Evolutionary conservation across 2,329 filamentous ascomycete genomes (phyloP).

Genomic region (Dactylellina parvicollis): DNA sequence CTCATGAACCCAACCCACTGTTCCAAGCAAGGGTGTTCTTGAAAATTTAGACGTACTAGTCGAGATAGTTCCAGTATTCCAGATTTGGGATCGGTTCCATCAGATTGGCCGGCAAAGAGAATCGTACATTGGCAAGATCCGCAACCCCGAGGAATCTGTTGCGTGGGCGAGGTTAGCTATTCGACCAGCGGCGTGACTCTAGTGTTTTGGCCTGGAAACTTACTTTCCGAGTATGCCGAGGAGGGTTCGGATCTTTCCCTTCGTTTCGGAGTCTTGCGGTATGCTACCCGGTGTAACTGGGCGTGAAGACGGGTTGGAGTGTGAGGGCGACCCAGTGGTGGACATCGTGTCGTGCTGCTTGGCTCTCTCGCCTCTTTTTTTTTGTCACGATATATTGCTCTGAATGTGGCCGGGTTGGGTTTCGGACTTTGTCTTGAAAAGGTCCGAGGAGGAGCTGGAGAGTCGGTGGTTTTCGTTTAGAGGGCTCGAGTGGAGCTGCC

Average conservation of each 20-base stretch:
- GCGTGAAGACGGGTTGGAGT: slow-evolving; percentile 48
- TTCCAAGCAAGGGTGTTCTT: slow-evolving; percentile 67
- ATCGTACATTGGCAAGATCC: slow-evolving; percentile 93
- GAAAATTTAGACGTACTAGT: slow-evolving; percentile 70
- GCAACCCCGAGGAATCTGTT: slow-evolving; percentile 93
- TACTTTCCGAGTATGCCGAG: slow-evolving; percentile 42
- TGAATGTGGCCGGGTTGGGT: neutral
- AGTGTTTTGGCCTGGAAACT: neutral
- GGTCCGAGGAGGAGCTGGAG: neutral
- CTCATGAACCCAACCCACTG: too few species aligned
- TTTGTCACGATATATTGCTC: too few species aligned
- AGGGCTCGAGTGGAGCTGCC: neutral
- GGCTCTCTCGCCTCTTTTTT: neutral
- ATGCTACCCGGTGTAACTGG: slow-evolving; percentile 46
- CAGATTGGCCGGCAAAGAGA: slow-evolving; percentile 93
- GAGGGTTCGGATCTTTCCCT: slow-evolving; percentile 35
- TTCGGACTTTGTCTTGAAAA: neutral
- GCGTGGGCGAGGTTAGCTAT: slow-evolving; percentile 3
- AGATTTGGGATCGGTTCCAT: slow-evolving; percentile 96
- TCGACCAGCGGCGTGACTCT: neutral
- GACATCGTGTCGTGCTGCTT: slow-evolving; percentile 33
- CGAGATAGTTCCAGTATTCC: slow-evolving; percentile 99
- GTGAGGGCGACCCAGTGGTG: slow-evolving; percentile 30
- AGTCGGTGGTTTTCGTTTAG: neutral
- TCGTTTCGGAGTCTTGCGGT: slow-evolving; percentile 44